Evolutionary conservation across 2,329 filamentous ascomycete species (phyloP).

Genomic region (Purpureocillium lavendulum): DNA sequence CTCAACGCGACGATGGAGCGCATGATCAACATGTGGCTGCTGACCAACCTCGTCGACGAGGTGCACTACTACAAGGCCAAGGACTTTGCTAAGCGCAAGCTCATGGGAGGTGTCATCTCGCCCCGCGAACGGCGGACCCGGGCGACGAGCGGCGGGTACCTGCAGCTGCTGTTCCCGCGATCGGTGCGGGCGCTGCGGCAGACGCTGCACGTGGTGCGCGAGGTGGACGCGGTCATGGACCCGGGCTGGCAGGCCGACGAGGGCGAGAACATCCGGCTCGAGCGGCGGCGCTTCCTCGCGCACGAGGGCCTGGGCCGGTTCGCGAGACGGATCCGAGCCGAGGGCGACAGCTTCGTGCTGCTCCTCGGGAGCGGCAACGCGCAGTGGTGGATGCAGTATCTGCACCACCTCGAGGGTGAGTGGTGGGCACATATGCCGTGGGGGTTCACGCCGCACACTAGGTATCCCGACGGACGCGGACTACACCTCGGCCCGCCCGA

Average conservation of each 20-base stretch:
- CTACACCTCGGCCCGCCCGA: too few relatives aligned
- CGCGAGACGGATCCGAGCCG: slow-evolving; percentile 10
- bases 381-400: slow-evolving; percentile 16
- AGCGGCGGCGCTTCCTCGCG: slow-evolving; percentile 11
- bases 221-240: slow-evolving; percentile 16
- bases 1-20: slow-evolving; percentile 13
- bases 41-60: slow-evolving; percentile 18
- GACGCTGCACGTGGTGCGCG: slow-evolving; percentile 17
- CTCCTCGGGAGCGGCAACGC: slow-evolving; percentile 16
- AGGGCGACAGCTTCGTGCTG: slow-evolving; percentile 15
- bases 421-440: slow-evolving; percentile 20
- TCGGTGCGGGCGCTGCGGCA: slow-evolving; percentile 13
- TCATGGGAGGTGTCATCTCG: slow-evolving; percentile 7
- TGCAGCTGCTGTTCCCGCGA: slow-evolving; percentile 14
- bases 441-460: slow-evolving; percentile 13
- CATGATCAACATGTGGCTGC: slow-evolving; percentile 19
- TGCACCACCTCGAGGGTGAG: slow-evolving; percentile 15
- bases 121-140: slow-evolving; percentile 14
- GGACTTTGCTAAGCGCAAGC: slow-evolving; percentile 14
- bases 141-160: slow-evolving; percentile 8
- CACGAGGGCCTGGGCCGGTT: slow-evolving; percentile 13
- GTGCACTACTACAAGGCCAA: slow-evolving; percentile 19
- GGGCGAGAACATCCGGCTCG: slow-evolving; percentile 12
- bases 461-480: slow-evolving; percentile 2
- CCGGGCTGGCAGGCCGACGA: slow-evolving; percentile 16